A percentile compares a stretch with the other conserved stretches of the same genome.
Evolutionary conservation across 345 rosid species (phyloP).

Genomic region (Brassica rapa): DNA sequence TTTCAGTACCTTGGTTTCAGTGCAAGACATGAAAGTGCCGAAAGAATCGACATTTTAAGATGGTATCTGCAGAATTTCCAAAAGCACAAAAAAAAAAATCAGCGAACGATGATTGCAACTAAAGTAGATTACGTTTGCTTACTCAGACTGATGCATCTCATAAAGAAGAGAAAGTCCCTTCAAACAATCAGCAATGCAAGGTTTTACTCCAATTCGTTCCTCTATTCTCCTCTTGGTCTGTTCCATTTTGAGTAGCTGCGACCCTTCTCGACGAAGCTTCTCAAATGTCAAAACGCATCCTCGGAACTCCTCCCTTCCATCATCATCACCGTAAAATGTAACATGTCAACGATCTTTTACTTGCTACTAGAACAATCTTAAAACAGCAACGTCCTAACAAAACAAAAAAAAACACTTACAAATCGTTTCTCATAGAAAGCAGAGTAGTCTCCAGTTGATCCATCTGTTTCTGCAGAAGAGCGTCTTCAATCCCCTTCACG

Average conservation of each 20-base stretch:
- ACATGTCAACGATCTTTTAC: constrained; percentile 2
- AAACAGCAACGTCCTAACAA: constrained; percentile 2
- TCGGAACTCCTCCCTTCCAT: constrained; percentile 61
- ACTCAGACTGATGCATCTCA: constrained; percentile 78
- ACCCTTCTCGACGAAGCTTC: constrained; percentile 56
- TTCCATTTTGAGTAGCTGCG: constrained; percentile 55
- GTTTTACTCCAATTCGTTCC: constrained; percentile 70
- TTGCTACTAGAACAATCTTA: neutral
- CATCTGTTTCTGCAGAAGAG: constrained; percentile 66
- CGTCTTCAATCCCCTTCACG: constrained; percentile 57
- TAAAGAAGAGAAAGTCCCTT: constrained; percentile 68
- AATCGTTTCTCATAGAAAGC: constrained; percentile 55
- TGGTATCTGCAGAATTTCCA: constrained; percentile 46
- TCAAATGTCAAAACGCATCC: constrained; percentile 56
- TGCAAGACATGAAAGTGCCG: constrained; percentile 63
- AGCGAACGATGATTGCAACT: neutral
- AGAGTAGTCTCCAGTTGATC: constrained; percentile 60
- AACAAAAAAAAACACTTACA: constrained; percentile 42
- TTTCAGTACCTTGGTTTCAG: constrained; percentile 64
- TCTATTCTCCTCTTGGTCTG: constrained; percentile 48
- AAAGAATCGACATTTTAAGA: constrained; percentile 66
- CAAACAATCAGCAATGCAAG: constrained; percentile 64
- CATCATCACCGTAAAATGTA: neutral
- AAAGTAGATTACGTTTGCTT: constrained; percentile 29
- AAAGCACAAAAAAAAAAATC: neutral